Percentiles rank a stretch among this genome's conserved stretches.
These are phyloP conservation scores for Bjerkandera adusta DNA, from an alignment of 1,284 basidiomycete species.

Conservation along the genomic window DNA sequence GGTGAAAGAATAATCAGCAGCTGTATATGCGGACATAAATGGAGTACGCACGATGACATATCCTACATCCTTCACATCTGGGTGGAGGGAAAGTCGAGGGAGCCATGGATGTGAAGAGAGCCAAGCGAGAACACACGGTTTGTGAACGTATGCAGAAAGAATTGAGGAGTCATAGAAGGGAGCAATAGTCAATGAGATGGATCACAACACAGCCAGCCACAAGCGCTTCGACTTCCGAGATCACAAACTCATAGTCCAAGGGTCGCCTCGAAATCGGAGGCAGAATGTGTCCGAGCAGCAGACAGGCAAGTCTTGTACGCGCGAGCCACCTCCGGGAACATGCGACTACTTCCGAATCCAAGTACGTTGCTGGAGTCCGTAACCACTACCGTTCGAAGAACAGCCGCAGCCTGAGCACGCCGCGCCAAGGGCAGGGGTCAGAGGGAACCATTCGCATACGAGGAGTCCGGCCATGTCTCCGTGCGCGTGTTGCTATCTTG, in stretches of 20 bases:
- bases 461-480: conserved; percentile 41
- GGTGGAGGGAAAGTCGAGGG: conserved; percentile 29
- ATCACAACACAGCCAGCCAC: conserved; percentile 34
- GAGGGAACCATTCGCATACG: conserved; percentile 39
- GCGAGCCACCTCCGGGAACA: conserved; percentile 34
- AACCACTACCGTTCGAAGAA: conserved; percentile 45
- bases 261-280: conserved; percentile 36
- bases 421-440: conserved; percentile 27
- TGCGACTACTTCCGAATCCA: conserved; percentile 29
- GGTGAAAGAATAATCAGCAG: conserved; percentile 27
- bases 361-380: conserved; percentile 39
- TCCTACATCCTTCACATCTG: conserved; percentile 94
- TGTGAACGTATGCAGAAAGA: conserved; percentile 30
- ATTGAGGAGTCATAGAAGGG: conserved; percentile 29
- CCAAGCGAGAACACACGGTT: conserved; percentile 36
- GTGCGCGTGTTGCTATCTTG: conserved; percentile 39
- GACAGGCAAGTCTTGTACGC: conserved; percentile 51
- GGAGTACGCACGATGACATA: conserved; percentile 78
- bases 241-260: conserved; percentile 38
- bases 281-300: conserved; percentile 46
- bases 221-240: conserved; percentile 55
- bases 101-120: conserved; percentile 31
- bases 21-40: conserved; percentile 7
- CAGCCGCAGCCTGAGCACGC: conserved; percentile 22
- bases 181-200: conserved; percentile 56